phyloP scores from a whole-genome alignment of 768 basidiomycete species.

The Holtermanniella nyarrowii region DNA sequence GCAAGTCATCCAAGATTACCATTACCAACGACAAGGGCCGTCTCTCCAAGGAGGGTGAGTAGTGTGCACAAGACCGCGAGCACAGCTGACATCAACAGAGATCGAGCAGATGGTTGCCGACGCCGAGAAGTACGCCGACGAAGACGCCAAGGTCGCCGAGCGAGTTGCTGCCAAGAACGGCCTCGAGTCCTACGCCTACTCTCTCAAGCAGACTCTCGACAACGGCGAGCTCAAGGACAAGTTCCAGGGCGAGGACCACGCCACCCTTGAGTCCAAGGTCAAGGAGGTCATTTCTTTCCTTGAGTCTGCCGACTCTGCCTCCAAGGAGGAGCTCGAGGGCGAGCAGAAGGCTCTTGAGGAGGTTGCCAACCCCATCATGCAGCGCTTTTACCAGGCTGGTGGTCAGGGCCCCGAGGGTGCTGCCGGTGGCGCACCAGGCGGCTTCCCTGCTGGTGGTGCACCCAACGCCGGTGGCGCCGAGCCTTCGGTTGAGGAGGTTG shows the following conservation, averaged over 20 bases:
- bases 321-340: constrained; percentile 85
- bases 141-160: constrained; percentile 31
- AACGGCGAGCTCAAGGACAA: constrained; percentile 45
- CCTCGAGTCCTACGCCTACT: constrained; percentile 90
- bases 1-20: constrained; percentile 62
- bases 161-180: constrained; percentile 62
- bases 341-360: constrained; percentile 87
- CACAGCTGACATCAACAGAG: too few species aligned
- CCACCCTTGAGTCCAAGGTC: constrained; percentile 79
- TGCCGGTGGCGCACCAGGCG: constrained; percentile 58
- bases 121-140: constrained; percentile 44
- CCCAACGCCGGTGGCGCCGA: constrained; percentile 36
- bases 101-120: constrained; percentile 53
- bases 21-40: constrained; percentile 96
- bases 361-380: constrained; percentile 56
- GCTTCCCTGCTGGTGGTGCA: constrained; percentile 47
- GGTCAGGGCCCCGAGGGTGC: constrained; percentile 53
- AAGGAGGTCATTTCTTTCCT: constrained; percentile 82
- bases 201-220: constrained; percentile 76
- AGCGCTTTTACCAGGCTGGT: constrained; percentile 51
- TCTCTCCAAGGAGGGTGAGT: constrained; percentile 58
- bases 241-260: constrained; percentile 42
- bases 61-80: too few species aligned
- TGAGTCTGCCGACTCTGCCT: constrained; percentile 74
- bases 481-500: constrained; percentile 81